Base-by-base conservation (phyloP, 2,329 filamentous ascomycete species). In the Penicillium griseofulvum region DNA sequence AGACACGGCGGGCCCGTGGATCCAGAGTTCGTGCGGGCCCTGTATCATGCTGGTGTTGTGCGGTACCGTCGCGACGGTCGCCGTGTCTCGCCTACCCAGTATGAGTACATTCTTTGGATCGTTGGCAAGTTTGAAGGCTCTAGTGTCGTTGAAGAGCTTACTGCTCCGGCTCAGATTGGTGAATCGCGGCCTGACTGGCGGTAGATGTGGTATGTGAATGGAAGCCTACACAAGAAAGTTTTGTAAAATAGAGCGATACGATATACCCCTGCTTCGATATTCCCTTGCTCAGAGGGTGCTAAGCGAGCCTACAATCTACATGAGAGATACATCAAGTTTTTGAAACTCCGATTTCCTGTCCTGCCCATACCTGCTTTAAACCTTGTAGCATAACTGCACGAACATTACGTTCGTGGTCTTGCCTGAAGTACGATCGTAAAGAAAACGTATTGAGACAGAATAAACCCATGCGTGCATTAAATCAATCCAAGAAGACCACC, bases 41-140 rank as follows among this genome's bases (percentile, higher is more conserved):
- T 84, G 63, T 80, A 81, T 54, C 72, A 77, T 60, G 76, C 78
- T 22, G 81, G 78, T 16, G 69, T 83, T 24, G 68, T 76, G 24
- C 70, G 79, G 16, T 75, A 71, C 36, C 70, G 78, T 16, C 66
- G 73, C 19, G 69, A 71, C 31, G 72, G 72, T 2, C 55, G 62
- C 2, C 62, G 63, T 24, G 66, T 81, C 1, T 62, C 71, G 12
- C 63, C 60, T 0, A 59, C 59, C 28, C 70, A 72, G 54, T 70
- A 80, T 51, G 61, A 66, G 31, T 82, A 75, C 64, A 74, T 83
- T 6, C 59, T 80, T 39, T 57, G 64, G n/a, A 57, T 76, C n/a
- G 74, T 82, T 19, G 58, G 62, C 33, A 58, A 69, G 26, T 63
- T 77, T 14, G 81, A 83, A 57, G 77, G 77, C 0, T 55, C 67